A percentile compares a stretch with the other conserved stretches of the same genome.
phyloP scores from a whole-genome alignment of 768 basidiomycete genomes.

The Termitomyces sp. region DNA sequence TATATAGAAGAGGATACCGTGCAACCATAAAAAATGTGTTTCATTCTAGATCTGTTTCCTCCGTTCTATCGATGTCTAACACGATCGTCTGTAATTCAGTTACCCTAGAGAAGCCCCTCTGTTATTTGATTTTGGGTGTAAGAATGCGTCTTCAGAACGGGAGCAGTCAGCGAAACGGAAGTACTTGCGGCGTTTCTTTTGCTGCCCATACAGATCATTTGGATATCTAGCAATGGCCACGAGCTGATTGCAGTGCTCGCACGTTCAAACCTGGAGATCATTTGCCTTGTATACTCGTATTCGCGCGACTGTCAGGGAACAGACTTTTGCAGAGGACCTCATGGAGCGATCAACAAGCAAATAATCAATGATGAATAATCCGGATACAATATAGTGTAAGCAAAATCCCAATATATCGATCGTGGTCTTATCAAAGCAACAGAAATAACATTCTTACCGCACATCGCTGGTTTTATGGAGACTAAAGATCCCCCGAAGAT shows the following conservation, averaged over 20 bases:
- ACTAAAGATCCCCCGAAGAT: slow-evolving; percentile 56
- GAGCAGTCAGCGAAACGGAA: neutral
- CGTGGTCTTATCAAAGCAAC: neutral
- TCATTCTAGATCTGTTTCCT: neutral
- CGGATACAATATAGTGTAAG: neutral
- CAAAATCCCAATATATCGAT: neutral
- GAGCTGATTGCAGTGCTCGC: neutral
- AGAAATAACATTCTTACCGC: slow-evolving; percentile 9
- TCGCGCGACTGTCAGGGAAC: slow-evolving; percentile 7
- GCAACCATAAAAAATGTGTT: neutral
- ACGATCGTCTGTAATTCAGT: neutral
- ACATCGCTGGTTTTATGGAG: slow-evolving; percentile 38
- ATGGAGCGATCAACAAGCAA: neutral
- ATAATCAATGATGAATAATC: neutral
- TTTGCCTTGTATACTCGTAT: neutral
- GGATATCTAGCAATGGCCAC: neutral
- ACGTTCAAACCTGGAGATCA: neutral
- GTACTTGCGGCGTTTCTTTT: neutral
- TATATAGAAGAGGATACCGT: neutral
- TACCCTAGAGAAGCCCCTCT: neutral
- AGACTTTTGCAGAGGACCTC: neutral
- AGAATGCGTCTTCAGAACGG: neutral
- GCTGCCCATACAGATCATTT: neutral
- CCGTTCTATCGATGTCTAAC: neutral
- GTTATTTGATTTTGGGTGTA: neutral